Conservation (phyloP, 2,329 filamentous ascomycete species). For the Trichophaea hybrida region DNA sequence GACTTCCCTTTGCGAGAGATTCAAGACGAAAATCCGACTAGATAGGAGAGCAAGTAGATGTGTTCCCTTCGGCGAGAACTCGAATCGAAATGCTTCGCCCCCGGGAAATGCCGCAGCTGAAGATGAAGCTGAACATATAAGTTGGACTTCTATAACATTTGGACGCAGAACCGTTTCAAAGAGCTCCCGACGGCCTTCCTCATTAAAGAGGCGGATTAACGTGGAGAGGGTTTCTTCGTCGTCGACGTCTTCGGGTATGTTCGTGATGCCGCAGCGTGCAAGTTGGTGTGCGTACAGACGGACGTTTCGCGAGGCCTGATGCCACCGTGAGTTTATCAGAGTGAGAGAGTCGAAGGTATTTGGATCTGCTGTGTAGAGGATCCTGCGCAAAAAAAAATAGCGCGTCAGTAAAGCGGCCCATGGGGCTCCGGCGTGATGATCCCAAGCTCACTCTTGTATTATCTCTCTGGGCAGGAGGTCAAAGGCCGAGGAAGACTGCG, state of each 20-base stretch:
- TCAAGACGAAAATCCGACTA: constrained; percentile 66
- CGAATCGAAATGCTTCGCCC: constrained; percentile 75
- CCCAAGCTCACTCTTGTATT: constrained; percentile 44
- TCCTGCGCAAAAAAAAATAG: constrained; percentile 34
- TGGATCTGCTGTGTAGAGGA: constrained; percentile 45
- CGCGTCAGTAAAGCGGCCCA: constrained; percentile 4
- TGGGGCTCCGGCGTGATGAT: constrained; percentile 4
- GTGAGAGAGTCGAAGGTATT: constrained; percentile 53
- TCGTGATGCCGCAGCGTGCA: constrained; percentile 42
- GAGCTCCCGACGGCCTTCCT: constrained; percentile 59
- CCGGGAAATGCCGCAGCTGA: constrained; percentile 66
- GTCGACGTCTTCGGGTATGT: constrained; percentile 34
- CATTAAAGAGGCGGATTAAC: constrained; percentile 51
- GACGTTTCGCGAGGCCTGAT: constrained; percentile 47
- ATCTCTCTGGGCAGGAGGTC: constrained; percentile 52
- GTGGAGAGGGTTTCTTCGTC: constrained; percentile 37
- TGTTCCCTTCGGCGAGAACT: constrained; percentile 59
- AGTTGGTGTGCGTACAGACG: constrained; percentile 51
- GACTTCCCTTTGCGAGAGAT: constrained; percentile 46
- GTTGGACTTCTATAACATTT: constrained; percentile 54
- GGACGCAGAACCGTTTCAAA: constrained; percentile 64
- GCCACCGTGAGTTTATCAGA: constrained; percentile 52
- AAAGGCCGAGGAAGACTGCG: constrained; percentile 34
- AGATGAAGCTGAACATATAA: constrained; percentile 71
- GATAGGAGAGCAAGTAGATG: constrained; percentile 71